Conservation (phyloP, 768 basidiomycete species). For the Royoungia palumana region DNA sequence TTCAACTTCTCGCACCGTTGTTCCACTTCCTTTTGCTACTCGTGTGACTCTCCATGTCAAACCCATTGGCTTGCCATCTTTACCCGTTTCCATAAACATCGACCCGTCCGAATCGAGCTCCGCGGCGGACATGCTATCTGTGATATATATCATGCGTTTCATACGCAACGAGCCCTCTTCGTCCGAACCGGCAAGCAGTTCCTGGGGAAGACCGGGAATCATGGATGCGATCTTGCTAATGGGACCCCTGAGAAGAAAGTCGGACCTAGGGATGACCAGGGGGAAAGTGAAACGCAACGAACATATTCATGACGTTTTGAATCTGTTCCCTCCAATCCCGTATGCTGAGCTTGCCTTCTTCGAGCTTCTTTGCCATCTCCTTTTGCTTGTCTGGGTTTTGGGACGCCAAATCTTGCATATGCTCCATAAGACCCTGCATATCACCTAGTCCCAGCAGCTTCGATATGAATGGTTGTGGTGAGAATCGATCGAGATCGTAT, state of each 20-base stretch:
- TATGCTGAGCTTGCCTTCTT: slow-evolving; percentile 95
- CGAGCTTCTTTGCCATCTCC: slow-evolving; percentile 95
- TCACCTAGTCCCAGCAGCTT: slow-evolving; percentile 95
- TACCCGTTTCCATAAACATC: slow-evolving; percentile 80
- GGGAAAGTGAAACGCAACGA: slow-evolving; percentile 26
- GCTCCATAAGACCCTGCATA: slow-evolving; percentile 95
- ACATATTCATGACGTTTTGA: slow-evolving; percentile 98
- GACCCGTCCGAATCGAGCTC: slow-evolving; percentile 96
- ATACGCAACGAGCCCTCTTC: slow-evolving; percentile 88
- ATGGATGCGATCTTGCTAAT: slow-evolving; percentile 97
- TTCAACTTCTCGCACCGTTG: slow-evolving; percentile 96
- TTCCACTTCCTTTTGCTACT: slow-evolving; percentile 91
- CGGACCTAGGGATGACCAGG: slow-evolving; percentile 6
- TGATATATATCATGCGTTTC: slow-evolving; percentile 98
- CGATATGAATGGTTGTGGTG: slow-evolving; percentile 95
- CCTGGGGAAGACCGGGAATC: slow-evolving; percentile 96
- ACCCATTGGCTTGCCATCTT: slow-evolving; percentile 80
- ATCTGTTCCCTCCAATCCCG: slow-evolving; percentile 98
- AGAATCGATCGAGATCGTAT: slow-evolving; percentile 94
- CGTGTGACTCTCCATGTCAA: slow-evolving; percentile 88
- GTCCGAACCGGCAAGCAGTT: slow-evolving; percentile 86
- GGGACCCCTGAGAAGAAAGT: slow-evolving; percentile 73
- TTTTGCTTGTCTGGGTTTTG: slow-evolving; percentile 97
- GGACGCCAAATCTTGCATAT: slow-evolving; percentile 93
- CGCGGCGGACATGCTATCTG: slow-evolving; percentile 91